Evolutionary conservation across 257 asterid species (phyloP), one percentile per base, ranked within the genome.

Genomic region (Nicotiana obtusifolia): DNA sequence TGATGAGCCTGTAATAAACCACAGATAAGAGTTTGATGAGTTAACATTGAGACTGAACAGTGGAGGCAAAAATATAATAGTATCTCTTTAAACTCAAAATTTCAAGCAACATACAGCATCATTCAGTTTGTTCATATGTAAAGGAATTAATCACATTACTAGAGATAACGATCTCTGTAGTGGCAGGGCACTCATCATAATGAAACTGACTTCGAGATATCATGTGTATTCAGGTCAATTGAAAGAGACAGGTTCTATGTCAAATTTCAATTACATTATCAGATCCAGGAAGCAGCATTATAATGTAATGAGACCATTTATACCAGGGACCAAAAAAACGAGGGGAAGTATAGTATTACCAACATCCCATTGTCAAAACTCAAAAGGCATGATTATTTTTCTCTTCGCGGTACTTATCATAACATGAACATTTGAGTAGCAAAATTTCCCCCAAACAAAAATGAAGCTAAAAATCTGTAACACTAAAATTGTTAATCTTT

Each of bases 1-100:
- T 17, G 99, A 94, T 3, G 99, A 96, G 87, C 99, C 99, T 96
- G 92, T 19, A 62, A 64, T 13, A 75, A 84, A 81, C 62, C 78
- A 80, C 57, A 66, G 26, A 59, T 77, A 5, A 28, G 8, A 69
- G 22, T 33, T 26, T 5, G 53, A 19, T 75, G 77, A 64, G 56
- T 80, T 49, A 28, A 37, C 8, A 64, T 26, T 15, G 28, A 28
- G 44, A 80, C 24, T 30, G 41, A 62, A 80, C 59, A 20, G 22
- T 22, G 60, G 13, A 41, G 76, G 30, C 54, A 24, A 37, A 57
- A 56, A 9, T 26, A 22, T n/a, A 31, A 78, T 44, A 78, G 13
- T 35, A 17, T 28, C 73, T 61, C 57, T 59, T 57, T 57, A 35
- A 78, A 78, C 49, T 62, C 66, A n/a, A 20, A 56, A 10, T 78